Conservation (phyloP, 139 green algal genomes). For the Raphidocelis subcapitata region DNA sequence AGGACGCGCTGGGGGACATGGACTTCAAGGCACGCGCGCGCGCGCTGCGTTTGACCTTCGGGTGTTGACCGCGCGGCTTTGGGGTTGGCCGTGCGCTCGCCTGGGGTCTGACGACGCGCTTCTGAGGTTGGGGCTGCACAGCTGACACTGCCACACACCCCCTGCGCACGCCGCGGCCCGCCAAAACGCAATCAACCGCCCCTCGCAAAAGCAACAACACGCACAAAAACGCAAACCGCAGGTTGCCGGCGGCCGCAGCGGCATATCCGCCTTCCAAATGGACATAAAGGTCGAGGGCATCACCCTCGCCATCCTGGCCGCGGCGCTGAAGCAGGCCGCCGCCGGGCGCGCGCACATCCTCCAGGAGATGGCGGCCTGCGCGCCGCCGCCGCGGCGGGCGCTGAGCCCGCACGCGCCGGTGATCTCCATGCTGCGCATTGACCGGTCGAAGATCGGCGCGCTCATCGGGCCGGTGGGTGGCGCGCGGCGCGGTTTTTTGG, state of each 20-base stretch:
- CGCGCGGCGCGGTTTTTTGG: too few species aligned
- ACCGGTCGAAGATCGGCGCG: constrained; percentile 55
- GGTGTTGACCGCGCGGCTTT: too few species aligned
- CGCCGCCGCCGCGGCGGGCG: constrained; percentile 49
- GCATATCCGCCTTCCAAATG: constrained; percentile 96
- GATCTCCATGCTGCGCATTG: constrained; percentile 25
- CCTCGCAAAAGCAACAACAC: too few species aligned
- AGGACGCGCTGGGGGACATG: constrained; percentile 98
- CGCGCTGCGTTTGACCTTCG: too few species aligned
- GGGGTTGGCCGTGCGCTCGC: too few species aligned
- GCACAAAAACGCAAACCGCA: too few species aligned
- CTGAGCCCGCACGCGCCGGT: constrained; percentile 66
- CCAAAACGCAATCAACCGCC: too few species aligned
- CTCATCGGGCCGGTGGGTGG: constrained; percentile 69
- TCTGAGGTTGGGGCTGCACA: not conserved
- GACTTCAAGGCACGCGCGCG: constrained; percentile 94
- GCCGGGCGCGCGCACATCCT: constrained; percentile 77
- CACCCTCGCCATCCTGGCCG: constrained; percentile 84
- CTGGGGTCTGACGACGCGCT: too few species aligned
- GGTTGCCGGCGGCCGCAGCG: constrained; percentile 33
- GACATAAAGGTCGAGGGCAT: constrained; percentile 98
- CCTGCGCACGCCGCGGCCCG: not conserved
- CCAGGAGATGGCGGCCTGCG: constrained; percentile 71
- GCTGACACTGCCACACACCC: not conserved
- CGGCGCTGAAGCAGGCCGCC: constrained; percentile 73